Evolutionary conservation across 495 filamentous ascomycete genomes (phyloP).

Genomic region (Echria macrotheca): DNA sequence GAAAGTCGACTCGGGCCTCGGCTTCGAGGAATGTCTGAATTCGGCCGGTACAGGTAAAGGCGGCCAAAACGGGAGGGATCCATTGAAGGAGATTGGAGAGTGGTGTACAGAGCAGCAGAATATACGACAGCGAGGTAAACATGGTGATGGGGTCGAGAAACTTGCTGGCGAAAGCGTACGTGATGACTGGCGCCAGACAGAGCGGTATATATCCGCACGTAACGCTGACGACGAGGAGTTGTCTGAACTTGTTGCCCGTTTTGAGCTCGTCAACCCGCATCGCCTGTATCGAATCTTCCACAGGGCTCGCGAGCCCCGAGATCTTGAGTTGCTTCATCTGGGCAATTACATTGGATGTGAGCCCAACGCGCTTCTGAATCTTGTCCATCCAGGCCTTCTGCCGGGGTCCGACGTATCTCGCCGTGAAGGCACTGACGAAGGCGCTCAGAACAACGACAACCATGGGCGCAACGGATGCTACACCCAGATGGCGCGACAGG

Average conservation of each 20-base stretch:
- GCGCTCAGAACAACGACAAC: slow-evolving; percentile 31
- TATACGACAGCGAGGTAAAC: slow-evolving; percentile 60
- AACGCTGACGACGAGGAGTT: slow-evolving; percentile 12
- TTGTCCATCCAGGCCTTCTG: slow-evolving; percentile 43
- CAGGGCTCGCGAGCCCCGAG: slow-evolving; percentile 31
- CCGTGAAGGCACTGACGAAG: slow-evolving; percentile 18
- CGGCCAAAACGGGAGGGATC: slow-evolving; percentile 47
- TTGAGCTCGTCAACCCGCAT: slow-evolving; percentile 39
- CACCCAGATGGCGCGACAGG: slow-evolving; percentile 49
- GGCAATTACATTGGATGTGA: slow-evolving; percentile 36
- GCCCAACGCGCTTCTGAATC: slow-evolving; percentile 32
- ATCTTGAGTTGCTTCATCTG: slow-evolving; percentile 47
- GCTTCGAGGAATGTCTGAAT: slow-evolving; percentile 40
- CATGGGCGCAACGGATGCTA: slow-evolving; percentile 54
- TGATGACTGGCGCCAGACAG: slow-evolving; percentile 37
- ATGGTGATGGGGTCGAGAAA: slow-evolving; percentile 46
- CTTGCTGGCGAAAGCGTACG: slow-evolving; percentile 36
- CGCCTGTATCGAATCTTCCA: slow-evolving; percentile 33
- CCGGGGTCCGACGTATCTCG: slow-evolving; percentile 20
- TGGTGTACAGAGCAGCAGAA: slow-evolving; percentile 53
- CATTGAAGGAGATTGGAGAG: slow-evolving; percentile 52
- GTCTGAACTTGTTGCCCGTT: slow-evolving; percentile 29
- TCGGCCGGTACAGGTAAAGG: slow-evolving; percentile 52
- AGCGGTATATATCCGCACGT: slow-evolving; percentile 45
- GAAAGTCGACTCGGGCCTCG: slow-evolving; percentile 19